Percentiles rank a stretch among this genome's conserved stretches.
These are phyloP conservation scores for Streptanthus diversifolius DNA, from an alignment of 345 rosid genomes.

Conservation along the genomic window DNA sequence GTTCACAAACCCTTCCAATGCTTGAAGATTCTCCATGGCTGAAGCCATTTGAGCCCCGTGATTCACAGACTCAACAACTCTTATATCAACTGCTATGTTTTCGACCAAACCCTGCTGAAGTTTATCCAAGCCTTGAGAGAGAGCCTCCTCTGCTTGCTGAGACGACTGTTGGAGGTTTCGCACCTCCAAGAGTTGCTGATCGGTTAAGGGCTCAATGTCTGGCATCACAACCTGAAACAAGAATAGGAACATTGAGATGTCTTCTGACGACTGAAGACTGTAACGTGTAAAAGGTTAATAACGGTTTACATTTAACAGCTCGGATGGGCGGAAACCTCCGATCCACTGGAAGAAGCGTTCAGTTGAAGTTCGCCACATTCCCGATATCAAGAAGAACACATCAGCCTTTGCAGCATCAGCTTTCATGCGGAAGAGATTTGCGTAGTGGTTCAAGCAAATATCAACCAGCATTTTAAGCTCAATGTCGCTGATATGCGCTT, in stretches of 20 bases:
- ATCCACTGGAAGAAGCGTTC: slow-evolving; percentile 89
- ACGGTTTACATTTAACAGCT: slow-evolving; percentile 58
- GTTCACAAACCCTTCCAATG: slow-evolving; percentile 69
- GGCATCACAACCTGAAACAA: slow-evolving; percentile 61
- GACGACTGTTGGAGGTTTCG: slow-evolving; percentile 69
- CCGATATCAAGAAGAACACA: slow-evolving; percentile 80
- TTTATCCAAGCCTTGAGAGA: slow-evolving; percentile 68
- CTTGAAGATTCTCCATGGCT: slow-evolving; percentile 62
- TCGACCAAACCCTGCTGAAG: slow-evolving; percentile 63
- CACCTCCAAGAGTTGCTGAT: slow-evolving; percentile 55
- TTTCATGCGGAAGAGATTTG: slow-evolving; percentile 77
- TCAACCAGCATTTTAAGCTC: slow-evolving; percentile 79
- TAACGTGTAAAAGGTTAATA: not conserved
- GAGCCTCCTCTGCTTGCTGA: slow-evolving; percentile 95
- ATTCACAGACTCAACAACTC: slow-evolving; percentile 31
- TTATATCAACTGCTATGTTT: slow-evolving; percentile 44
- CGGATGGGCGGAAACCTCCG: slow-evolving; percentile 94
- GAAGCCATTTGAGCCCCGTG: slow-evolving; percentile 47
- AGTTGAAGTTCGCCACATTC: slow-evolving; percentile 78
- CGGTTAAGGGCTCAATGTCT: slow-evolving; percentile 73
- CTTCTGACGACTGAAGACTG: not conserved
- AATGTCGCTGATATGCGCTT: slow-evolving; percentile 55
- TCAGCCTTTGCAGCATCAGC: slow-evolving; percentile 82
- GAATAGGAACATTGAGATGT: not conserved
- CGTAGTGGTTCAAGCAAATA: slow-evolving; percentile 65